These are phyloP conservation scores for Gracilaria domingensis DNA, from an alignment of 23 red algal genomes.

Conservation along the genomic window DNA sequence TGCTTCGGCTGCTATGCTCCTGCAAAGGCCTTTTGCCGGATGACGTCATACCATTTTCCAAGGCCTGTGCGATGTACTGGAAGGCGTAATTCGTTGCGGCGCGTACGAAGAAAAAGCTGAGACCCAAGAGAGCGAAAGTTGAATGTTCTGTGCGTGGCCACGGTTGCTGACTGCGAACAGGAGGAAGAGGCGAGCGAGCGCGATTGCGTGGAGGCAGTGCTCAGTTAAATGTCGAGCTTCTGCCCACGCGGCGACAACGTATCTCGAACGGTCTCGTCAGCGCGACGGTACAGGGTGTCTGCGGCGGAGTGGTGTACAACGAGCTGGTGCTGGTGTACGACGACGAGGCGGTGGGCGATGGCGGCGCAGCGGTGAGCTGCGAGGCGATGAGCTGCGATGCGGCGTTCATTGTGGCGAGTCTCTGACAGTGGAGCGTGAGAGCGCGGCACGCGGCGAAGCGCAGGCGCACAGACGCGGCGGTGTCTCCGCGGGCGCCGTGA, in stretches of 20 bases:
- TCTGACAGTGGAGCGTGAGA: neutral
- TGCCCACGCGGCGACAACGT: constrained; percentile 16
- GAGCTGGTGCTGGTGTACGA: constrained; percentile 22
- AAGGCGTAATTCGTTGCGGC: no score
- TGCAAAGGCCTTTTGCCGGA: no score
- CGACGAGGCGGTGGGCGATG: neutral
- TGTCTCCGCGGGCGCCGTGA: neutral
- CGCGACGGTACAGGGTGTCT: neutral
- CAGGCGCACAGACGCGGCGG: neutral
- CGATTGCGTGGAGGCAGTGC: constrained; percentile 6
- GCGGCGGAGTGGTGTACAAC: constrained; percentile 24
- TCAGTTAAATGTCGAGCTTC: constrained; percentile 8
- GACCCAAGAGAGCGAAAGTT: no score
- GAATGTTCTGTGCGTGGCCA: no score
- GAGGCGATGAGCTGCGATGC: no score
- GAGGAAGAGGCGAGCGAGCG: neutral
- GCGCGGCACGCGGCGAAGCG: neutral
- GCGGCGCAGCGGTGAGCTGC: constrained; percentile 13
- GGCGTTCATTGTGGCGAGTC: neutral
- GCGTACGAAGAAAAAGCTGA: no score
- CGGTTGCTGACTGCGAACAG: constrained; percentile 20
- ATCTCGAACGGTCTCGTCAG: constrained; percentile 7
- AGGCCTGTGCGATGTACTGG: no score
- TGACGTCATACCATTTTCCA: no score
- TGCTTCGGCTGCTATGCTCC: no score